Evolutionary conservation across 2,329 filamentous ascomycete species (phyloP).

Genomic region (Escovopsis sp.): DNA sequence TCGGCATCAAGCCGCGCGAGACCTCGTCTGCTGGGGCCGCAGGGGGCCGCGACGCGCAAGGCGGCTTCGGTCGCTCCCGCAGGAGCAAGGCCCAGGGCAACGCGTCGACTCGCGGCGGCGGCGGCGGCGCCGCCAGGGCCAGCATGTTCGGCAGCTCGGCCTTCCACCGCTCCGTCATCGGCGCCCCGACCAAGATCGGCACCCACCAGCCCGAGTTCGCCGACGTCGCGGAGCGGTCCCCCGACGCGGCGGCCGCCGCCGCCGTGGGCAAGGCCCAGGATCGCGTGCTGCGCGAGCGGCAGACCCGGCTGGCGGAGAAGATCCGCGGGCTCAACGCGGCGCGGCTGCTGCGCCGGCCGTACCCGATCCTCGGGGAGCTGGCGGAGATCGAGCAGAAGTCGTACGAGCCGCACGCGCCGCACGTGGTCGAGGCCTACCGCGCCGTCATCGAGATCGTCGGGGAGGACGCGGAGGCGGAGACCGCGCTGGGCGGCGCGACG

Average conservation of each 20-base stretch:
- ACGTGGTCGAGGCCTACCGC: constrained; percentile 69
- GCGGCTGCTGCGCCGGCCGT: constrained; percentile 49
- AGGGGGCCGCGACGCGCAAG: constrained; percentile 31
- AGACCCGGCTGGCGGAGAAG: constrained; percentile 64
- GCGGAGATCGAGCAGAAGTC: constrained; percentile 56
- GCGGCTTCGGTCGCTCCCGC: constrained; percentile 44
- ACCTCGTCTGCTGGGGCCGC: constrained; percentile 23
- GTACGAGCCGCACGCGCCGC: constrained; percentile 53
- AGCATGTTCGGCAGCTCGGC: constrained; percentile 41
- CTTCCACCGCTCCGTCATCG: constrained; percentile 75
- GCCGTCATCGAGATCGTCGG: constrained; percentile 66
- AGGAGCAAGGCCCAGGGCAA: constrained; percentile 32
- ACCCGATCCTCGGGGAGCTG: constrained; percentile 63
- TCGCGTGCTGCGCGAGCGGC: constrained; percentile 68
- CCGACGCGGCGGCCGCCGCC: constrained; percentile 33
- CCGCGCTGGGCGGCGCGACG: constrained; percentile 43
- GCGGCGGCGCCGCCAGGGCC: constrained; percentile 34
- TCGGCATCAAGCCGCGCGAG: constrained; percentile 60
- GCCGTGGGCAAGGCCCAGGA: constrained; percentile 40
- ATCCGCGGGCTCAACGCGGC: constrained; percentile 64
- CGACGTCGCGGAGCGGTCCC: constrained; percentile 48
- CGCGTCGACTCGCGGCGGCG: no score
- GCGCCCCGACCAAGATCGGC: constrained; percentile 55
- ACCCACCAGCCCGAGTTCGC: constrained; percentile 50
- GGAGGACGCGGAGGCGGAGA: constrained; percentile 49